These are phyloP conservation scores for Tylopilus intermedius DNA, from an alignment of 768 basidiomycete species.

Conservation along the genomic window DNA sequence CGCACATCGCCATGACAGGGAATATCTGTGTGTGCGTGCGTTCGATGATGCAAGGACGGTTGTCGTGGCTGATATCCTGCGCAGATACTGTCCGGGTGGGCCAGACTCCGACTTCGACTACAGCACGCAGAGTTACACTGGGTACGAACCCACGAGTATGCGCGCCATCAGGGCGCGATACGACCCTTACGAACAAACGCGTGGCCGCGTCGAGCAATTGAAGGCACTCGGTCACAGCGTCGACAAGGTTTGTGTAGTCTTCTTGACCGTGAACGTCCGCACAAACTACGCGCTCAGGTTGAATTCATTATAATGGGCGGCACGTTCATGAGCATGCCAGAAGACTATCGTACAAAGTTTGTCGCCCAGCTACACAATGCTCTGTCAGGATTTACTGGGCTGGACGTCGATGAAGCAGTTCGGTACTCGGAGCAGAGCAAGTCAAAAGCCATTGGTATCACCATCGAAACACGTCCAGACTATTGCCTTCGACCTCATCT, in stretches of 20 bases:
- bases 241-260: conserved; percentile 70
- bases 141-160: conserved; percentile 98
- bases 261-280: background rate
- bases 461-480: conserved; percentile 97
- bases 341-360: conserved; percentile 90
- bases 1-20: conserved; percentile 99
- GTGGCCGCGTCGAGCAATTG: conserved; percentile 92
- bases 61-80: conserved; percentile 1
- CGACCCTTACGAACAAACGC: conserved; percentile 96
- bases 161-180: conserved; percentile 94
- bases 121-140: conserved; percentile 94
- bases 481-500: conserved; percentile 97
- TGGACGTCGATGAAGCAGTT: conserved; percentile 94
- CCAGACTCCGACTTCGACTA: conserved; percentile 99
- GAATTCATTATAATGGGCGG: conserved; percentile 97
- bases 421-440: conserved; percentile 96
- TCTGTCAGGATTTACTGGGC: conserved; percentile 88
- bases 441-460: conserved; percentile 98
- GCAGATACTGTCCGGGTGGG: conserved; percentile 94
- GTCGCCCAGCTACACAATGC: conserved; percentile 97
- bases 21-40: conserved; percentile 92
- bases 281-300: conserved; percentile 42
- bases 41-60: background rate
- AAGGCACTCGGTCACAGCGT: conserved; percentile 95
- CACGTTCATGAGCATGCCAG: conserved; percentile 99